Conservation (phyloP, 352 stramenopile species). For the Phytophthora pistaciae region DNA sequence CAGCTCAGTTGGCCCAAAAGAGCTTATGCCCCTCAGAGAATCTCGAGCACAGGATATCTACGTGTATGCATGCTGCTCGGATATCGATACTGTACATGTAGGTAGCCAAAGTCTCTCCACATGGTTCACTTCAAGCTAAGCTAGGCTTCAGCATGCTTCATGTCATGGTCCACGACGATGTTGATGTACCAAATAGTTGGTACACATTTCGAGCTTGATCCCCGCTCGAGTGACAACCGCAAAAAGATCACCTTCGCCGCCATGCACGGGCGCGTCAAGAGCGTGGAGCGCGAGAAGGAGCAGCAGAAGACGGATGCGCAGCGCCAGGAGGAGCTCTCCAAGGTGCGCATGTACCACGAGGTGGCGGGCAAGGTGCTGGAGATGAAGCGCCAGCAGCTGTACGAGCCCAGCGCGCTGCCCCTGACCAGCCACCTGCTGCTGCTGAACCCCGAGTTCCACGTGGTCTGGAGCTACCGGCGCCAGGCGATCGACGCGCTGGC, state of each 20-base stretch:
- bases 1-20: no score
- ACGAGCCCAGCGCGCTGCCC: constrained; percentile 66
- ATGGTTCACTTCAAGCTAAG: no score
- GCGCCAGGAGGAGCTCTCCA: constrained; percentile 67
- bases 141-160: no score
- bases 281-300: constrained; percentile 78
- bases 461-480: constrained; percentile 97
- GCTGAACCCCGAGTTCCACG: constrained; percentile 97
- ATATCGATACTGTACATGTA: no score
- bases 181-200: neutral
- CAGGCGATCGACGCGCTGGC: constrained; percentile 85
- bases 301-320: constrained; percentile 70
- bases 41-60: no score
- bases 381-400: constrained; percentile 61
- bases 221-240: neutral
- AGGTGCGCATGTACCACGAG: constrained; percentile 82
- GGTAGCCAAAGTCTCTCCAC: no score
- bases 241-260: constrained; percentile 1
- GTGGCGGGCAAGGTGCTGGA: constrained; percentile 75
- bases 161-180: no score
- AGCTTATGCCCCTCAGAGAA: no score
- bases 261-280: constrained; percentile 85
- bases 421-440: constrained; percentile 94
- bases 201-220: neutral
- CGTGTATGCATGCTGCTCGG: no score